Conservation (phyloP, 768 basidiomycete genomes). For the Lactifluus volemus region DNA sequence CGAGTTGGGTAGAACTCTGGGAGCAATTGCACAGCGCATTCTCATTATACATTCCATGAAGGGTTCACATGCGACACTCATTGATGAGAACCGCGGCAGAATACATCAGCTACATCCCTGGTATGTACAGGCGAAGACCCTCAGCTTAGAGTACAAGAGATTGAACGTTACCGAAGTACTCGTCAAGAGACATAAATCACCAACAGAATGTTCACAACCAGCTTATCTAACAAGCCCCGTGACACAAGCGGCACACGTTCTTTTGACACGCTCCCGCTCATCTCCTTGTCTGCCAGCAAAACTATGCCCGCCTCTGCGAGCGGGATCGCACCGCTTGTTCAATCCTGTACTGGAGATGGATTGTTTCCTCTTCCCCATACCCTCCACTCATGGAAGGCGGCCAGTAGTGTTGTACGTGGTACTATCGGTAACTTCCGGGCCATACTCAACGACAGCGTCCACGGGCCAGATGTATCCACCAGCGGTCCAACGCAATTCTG, state of each 20-base stretch:
- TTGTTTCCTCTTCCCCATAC: slow-evolving; percentile 29
- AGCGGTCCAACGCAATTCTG: slow-evolving; percentile 73
- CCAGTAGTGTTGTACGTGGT: slow-evolving; percentile 24
- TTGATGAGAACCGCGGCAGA: neutral
- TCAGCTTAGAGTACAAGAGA: neutral
- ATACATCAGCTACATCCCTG: neutral
- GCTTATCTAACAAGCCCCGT: slow-evolving; percentile 56
- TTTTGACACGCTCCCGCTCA: slow-evolving; percentile 41
- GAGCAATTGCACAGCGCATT: neutral
- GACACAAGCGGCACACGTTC: slow-evolving; percentile 64
- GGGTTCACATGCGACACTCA: neutral
- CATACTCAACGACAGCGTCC: slow-evolving; percentile 57
- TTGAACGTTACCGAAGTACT: neutral
- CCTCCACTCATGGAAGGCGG: slow-evolving; percentile 36
- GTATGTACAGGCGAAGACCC: neutral
- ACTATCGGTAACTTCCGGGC: slow-evolving; percentile 35
- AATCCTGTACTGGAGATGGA: slow-evolving; percentile 42
- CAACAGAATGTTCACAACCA: slow-evolving; percentile 68
- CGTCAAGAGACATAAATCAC: slow-evolving; percentile 58
- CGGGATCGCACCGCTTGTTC: slow-evolving; percentile 62
- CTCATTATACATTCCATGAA: neutral
- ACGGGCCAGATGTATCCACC: slow-evolving; percentile 78
- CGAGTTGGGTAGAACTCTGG: neutral
- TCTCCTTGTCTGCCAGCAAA: slow-evolving; percentile 46
- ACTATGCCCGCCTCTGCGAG: slow-evolving; percentile 55